Base-by-base conservation (phyloP, 2,329 filamentous ascomycete species). In the Alternaria burnsii region DNA sequence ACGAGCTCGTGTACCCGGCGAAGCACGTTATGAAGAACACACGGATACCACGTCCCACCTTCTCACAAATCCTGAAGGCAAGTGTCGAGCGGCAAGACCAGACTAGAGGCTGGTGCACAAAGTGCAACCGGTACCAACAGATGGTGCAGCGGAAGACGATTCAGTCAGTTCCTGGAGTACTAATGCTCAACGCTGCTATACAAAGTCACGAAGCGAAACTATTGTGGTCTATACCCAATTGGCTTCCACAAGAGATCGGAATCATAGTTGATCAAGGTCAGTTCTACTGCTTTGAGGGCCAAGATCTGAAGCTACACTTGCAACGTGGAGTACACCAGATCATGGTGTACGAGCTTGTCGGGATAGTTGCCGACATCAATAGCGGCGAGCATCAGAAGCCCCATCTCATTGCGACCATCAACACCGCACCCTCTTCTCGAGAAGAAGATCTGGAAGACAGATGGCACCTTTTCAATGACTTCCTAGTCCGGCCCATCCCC, bases 391-490 rank as follows among this genome's bases (percentile, higher is more conserved):
- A 92, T 38, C 91, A 96, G 73, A 95, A 94, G 73, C 88, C 93
- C 0, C 95, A 99, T 79, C 83, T 99, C 22, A 93, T 98, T 8
- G 92, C 93, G 11, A 91, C 97, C 77, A 88, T 97, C 68, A 96
- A 99, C 76, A 91, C 93, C 58, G 86, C 87, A 12, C 88, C 92
- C 52, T 88, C 91, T 0, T 87, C 88, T 55, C 82, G 84, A 0
- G 83, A 86, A 42, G 76, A 85, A 0, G 84, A 87, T 1, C 82
- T 82, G 4, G 85, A 88, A 65, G 90, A 87, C 71, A 89, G 90
- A 69, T 99, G 96, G 96, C 93, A 98, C 79, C 81, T 99, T 1
- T 97, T 99, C 82, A 99, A 99, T 70, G 95, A 99, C 79, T 99
- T 99, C 72, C 81, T 97, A 36, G 96, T 99, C 22, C 88, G 91